A percentile compares a stretch with the other conserved stretches of the same genome.
Evolutionary conservation across 805 yeast species (phyloP).

Genomic region (Kazachstania africana): DNA sequence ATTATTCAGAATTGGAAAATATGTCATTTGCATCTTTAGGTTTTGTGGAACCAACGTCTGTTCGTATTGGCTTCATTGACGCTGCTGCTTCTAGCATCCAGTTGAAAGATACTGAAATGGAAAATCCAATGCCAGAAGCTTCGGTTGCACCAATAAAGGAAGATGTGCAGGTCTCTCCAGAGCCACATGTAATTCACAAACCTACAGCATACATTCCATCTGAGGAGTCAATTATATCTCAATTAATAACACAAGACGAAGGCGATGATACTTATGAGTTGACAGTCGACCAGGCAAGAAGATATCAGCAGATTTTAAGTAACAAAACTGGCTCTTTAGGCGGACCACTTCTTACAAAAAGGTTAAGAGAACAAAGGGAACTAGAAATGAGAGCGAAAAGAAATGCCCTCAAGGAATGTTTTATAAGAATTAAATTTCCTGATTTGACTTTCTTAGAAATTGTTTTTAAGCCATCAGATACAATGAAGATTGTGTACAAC

Average conservation of each 20-base stretch:
- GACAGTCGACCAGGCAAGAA: slow-evolving; percentile 40
- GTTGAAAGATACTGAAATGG: background rate
- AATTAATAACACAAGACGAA: slow-evolving; percentile 10
- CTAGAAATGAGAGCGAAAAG: slow-evolving; percentile 17
- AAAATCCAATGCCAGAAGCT: background rate
- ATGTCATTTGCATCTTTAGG: slow-evolving; percentile 12
- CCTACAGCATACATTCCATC: slow-evolving; percentile 16
- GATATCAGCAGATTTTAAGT: slow-evolving; percentile 39
- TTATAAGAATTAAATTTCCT: slow-evolving; percentile 45
- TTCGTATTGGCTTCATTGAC: slow-evolving; percentile 2
- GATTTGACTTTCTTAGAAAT: slow-evolving; percentile 43
- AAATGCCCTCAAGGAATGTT: slow-evolving; percentile 22
- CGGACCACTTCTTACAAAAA: slow-evolving; percentile 33
- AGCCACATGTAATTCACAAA: slow-evolving; percentile 7
- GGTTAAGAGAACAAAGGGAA: slow-evolving; percentile 28
- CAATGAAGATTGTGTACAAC: slow-evolving; percentile 23
- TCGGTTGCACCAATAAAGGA: background rate
- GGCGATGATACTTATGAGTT: slow-evolving; percentile 34
- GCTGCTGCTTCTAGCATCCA: background rate
- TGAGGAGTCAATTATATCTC: slow-evolving; percentile 4
- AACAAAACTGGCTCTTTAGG: slow-evolving; percentile 28
- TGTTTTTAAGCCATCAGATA: slow-evolving; percentile 35
- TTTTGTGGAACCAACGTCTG: slow-evolving; percentile 8
- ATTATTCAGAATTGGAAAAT: slow-evolving; percentile 5
- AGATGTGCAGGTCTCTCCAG: background rate